These are phyloP conservation scores for Alternaria sp. DNA, from an alignment of 2,329 filamentous ascomycete species.

Conservation along the genomic window DNA sequence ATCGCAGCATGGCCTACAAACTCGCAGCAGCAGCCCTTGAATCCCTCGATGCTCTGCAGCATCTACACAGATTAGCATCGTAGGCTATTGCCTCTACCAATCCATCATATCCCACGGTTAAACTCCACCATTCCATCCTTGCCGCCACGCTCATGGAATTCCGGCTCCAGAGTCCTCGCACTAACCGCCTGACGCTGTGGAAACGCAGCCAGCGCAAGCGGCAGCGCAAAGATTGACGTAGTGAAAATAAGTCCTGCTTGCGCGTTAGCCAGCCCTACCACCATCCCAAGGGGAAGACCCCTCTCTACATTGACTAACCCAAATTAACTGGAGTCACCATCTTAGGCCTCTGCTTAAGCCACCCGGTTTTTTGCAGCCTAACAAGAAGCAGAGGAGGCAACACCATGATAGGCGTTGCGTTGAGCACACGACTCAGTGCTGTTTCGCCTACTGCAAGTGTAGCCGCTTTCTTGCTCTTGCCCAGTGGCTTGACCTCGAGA, in stretches of 20 bases:
- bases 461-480: conserved; percentile 87
- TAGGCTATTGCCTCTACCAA: conserved; percentile 7
- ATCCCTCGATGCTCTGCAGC: background rate
- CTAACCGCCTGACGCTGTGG: conserved; percentile 86
- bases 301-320: conserved; percentile 62
- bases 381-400: conserved; percentile 88
- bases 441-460: conserved; percentile 92
- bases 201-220: conserved; percentile 88
- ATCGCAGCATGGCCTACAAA: conserved; percentile 2
- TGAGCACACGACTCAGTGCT: conserved; percentile 87
- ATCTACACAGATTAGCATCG: background rate
- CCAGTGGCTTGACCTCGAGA: conserved; percentile 69
- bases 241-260: conserved; percentile 73
- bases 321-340: conserved; percentile 85
- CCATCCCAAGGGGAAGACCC: conserved; percentile 57
- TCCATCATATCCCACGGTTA: conserved; percentile 82
- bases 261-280: conserved; percentile 62
- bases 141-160: conserved; percentile 85
- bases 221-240: conserved; percentile 87
- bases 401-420: conserved; percentile 97
- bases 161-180: conserved; percentile 78
- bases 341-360: conserved; percentile 79
- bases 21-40: background rate
- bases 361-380: conserved; percentile 80
- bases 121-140: conserved; percentile 88